These are phyloP conservation scores for Fusarium staphyleae DNA, from an alignment of 2,329 filamentous ascomycete genomes.

Conservation along the genomic window DNA sequence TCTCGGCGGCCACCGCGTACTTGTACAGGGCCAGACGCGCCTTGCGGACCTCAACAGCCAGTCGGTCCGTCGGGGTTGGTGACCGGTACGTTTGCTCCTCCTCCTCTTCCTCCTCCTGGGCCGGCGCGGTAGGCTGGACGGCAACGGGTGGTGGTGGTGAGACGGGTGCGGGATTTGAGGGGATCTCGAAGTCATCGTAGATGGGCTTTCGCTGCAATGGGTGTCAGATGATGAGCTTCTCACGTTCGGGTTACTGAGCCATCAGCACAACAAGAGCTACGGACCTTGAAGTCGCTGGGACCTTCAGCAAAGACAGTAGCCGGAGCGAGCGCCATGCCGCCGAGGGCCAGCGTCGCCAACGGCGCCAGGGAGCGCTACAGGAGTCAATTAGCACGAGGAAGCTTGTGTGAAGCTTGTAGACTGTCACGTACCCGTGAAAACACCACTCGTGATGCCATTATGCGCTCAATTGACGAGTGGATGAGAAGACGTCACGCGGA, in stretches of 20 bases:
- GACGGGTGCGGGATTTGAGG: conserved; percentile 46
- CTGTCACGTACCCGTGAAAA: conserved; percentile 58
- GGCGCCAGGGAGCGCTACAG: conserved; percentile 60
- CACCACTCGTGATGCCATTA: conserved; percentile 67
- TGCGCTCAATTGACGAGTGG: conserved; percentile 56
- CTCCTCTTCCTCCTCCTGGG: conserved; percentile 40
- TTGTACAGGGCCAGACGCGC: conserved; percentile 82
- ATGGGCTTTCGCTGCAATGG: conserved; percentile 69
- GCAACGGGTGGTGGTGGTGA: conserved; percentile 42
- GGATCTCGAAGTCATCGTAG: conserved; percentile 73
- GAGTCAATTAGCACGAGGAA: conserved; percentile 42
- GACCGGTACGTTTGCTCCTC: conserved; percentile 49
- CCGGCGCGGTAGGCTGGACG: conserved; percentile 43
- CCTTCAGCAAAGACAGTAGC: conserved; percentile 60
- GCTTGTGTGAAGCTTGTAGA: conserved; percentile 13
- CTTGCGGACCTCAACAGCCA: conserved; percentile 81
- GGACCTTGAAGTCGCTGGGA: conserved; percentile 48
- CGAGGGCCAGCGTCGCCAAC: conserved; percentile 60
- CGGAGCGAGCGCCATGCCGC: conserved; percentile 57
- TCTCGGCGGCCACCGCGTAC: conserved; percentile 77
- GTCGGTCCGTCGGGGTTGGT: conserved; percentile 87
- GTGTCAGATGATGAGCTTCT: conserved; percentile 9
- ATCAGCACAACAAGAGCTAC: conserved; percentile 5
- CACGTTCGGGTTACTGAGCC: not conserved
- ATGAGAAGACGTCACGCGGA: conserved; percentile 39